Percentiles rank a stretch among this genome's conserved stretches.
Conservation (phyloP, 768 basidiomycete species). For the Boletus edulis region DNA sequence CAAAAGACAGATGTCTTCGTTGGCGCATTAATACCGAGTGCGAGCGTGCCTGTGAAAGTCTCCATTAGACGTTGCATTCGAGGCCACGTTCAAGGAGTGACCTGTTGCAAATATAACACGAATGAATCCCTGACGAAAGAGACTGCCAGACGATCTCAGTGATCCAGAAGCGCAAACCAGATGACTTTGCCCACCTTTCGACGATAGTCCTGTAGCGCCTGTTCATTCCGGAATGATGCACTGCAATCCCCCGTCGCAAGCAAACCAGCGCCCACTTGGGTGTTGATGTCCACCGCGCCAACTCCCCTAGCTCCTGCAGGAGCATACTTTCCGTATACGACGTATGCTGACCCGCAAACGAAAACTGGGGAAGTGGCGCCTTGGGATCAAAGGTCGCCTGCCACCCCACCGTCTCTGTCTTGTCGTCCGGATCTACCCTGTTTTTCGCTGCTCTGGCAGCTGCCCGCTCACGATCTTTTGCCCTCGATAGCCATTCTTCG, state of each 20-base stretch:
- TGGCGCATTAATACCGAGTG: conserved; percentile 75
- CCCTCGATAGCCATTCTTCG: conserved; percentile 45
- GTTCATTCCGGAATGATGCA: conserved; percentile 72
- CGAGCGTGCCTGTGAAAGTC: conserved; percentile 52
- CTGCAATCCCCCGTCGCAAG: conserved; percentile 58
- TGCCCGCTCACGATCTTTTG: conserved; percentile 49
- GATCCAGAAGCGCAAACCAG: background rate
- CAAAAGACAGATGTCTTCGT: conserved; percentile 64
- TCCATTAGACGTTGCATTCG: background rate
- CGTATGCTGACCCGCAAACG: conserved; percentile 46
- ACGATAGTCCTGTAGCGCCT: conserved; percentile 55
- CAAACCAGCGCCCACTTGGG: conserved; percentile 47
- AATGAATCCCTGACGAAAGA: conserved; percentile 62
- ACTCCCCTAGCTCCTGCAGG: conserved; percentile 41
- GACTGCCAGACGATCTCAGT: conserved; percentile 5
- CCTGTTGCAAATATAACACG: conserved; percentile 68
- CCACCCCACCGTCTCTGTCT: conserved; percentile 37
- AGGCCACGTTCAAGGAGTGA: conserved; percentile 23
- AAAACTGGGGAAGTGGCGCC: conserved; percentile 58
- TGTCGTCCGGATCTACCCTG: conserved; percentile 32
- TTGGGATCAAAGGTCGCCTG: conserved; percentile 55
- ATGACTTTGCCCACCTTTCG: conserved; percentile 44
- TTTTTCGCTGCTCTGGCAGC: conserved; percentile 39
- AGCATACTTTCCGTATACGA: conserved; percentile 49
- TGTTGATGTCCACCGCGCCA: conserved; percentile 34